Evolutionary conservation across 192 early-diverging fungal species (phyloP).

Genomic region (Coemansia sp.): DNA sequence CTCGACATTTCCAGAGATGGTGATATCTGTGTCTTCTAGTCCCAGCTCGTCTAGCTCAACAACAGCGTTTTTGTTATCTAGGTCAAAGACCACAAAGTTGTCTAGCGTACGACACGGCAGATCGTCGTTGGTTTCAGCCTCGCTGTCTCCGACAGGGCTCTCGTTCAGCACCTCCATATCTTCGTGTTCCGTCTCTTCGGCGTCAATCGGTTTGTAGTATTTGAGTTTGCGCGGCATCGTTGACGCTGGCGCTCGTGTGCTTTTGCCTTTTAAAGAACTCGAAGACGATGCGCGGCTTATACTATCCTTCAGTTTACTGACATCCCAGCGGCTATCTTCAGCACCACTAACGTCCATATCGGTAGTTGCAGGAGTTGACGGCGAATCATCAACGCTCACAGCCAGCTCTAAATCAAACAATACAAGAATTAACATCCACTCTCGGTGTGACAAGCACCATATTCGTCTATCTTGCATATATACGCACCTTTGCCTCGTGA

Average conservation of each 20-base stretch:
- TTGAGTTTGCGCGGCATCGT: slow-evolving; percentile 9
- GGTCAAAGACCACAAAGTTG: slow-evolving; percentile 58
- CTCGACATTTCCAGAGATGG: slow-evolving; percentile 54
- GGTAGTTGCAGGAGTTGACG: background rate
- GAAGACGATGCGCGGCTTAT: background rate
- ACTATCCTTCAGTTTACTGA: slow-evolving; percentile 6
- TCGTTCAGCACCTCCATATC: slow-evolving; percentile 55
- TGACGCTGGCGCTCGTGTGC: background rate
- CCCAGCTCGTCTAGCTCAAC: slow-evolving; percentile 53
- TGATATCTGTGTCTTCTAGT: slow-evolving; percentile 40
- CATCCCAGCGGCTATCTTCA: slow-evolving; percentile 13
- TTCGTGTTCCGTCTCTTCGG: slow-evolving; percentile 38
- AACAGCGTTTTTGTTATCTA: slow-evolving; percentile 26
- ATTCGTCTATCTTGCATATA: background rate
- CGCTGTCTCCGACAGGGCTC: slow-evolving; percentile 16
- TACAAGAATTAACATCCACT: background rate
- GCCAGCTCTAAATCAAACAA: background rate
- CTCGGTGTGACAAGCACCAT: background rate
- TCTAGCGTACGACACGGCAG: slow-evolving; percentile 56
- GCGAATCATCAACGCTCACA: background rate
- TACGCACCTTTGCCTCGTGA: slow-evolving; percentile 23
- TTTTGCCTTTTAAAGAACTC: background rate
- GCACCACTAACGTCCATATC: slow-evolving; percentile 4
- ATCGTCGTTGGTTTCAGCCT: slow-evolving; percentile 22
- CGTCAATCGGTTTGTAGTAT: slow-evolving; percentile 18